Conservation (phyloP, 2,329 filamentous ascomycete species). For the Periconia sp. region DNA sequence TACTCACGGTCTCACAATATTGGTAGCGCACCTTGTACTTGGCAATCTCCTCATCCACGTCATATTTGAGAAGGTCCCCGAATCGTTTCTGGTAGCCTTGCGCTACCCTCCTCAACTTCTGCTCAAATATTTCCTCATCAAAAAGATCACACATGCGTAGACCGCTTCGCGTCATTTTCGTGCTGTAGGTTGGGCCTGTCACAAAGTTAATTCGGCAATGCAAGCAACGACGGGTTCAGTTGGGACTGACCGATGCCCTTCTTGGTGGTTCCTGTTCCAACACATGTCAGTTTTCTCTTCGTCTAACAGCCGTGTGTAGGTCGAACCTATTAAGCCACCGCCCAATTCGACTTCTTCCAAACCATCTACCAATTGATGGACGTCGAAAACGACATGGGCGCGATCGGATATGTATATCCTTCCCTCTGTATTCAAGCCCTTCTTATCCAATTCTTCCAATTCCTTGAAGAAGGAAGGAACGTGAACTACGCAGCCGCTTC, state of each 20-base stretch:
- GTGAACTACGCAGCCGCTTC: conserved; percentile 66
- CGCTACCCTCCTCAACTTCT: conserved; percentile 64
- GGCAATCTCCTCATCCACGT: conserved; percentile 69
- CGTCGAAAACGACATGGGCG: conserved; percentile 64
- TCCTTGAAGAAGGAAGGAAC: conserved; percentile 69
- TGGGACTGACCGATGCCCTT: conserved; percentile 49
- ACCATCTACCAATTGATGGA: conserved; percentile 69
- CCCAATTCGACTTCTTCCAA: conserved; percentile 62
- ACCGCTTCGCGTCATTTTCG: conserved; percentile 66
- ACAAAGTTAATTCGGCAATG: conserved; percentile 4
- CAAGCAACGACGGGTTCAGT: background rate
- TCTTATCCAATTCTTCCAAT: conserved; percentile 60
- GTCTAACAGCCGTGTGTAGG: conserved; percentile 8
- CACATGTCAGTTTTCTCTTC: conserved; percentile 22
- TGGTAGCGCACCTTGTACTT: conserved; percentile 55
- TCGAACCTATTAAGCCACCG: conserved; percentile 46
- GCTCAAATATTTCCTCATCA: conserved; percentile 65
- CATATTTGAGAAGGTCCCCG: conserved; percentile 66
- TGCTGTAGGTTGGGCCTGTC: conserved; percentile 59
- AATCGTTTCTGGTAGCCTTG: conserved; percentile 68
- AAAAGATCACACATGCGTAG: conserved; percentile 70
- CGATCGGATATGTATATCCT: conserved; percentile 67
- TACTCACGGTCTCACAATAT: background rate
- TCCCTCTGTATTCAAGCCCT: conserved; percentile 61
- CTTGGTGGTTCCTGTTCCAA: conserved; percentile 53